Evolutionary conservation across 2,329 filamentous ascomycete species (phyloP).

Genomic region (Cladosporium sp.): DNA sequence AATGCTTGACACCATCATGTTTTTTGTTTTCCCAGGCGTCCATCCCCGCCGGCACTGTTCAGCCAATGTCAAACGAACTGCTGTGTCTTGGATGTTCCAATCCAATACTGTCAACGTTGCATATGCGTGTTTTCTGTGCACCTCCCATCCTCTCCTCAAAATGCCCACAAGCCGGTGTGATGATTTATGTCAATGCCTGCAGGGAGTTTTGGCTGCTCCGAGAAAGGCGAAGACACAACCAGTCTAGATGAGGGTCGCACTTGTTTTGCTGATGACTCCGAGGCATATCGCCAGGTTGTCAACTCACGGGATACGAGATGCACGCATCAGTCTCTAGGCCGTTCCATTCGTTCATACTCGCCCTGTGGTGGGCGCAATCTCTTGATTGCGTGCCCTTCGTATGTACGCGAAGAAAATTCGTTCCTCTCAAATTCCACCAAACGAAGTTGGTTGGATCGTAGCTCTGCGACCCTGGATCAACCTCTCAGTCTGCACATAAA

Average conservation of each 20-base stretch:
- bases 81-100: constrained; percentile 6
- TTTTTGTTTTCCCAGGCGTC: not conserved
- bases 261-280: no score
- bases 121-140: not conserved
- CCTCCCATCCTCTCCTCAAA: not conserved
- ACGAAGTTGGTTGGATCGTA: constrained; percentile 8
- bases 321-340: not conserved
- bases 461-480: constrained; percentile 56
- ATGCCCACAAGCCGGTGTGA: no score
- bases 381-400: not conserved
- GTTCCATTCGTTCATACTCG: not conserved
- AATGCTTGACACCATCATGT: not conserved
- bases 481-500: constrained; percentile 79
- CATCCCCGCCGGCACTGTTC: constrained; percentile 9
- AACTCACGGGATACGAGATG: not conserved
- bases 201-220: no score
- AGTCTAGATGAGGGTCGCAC: no score
- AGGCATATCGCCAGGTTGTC: no score
- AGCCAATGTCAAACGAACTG: constrained; percentile 11
- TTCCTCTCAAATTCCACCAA: not conserved
- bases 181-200: no score
- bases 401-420: not conserved
- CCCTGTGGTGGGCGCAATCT: not conserved
- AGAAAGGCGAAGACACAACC: no score
- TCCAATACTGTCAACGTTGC: constrained; percentile 9